Conservation (phyloP, 2,329 filamentous ascomycete genomes). For the Podosphaera fusca region DNA sequence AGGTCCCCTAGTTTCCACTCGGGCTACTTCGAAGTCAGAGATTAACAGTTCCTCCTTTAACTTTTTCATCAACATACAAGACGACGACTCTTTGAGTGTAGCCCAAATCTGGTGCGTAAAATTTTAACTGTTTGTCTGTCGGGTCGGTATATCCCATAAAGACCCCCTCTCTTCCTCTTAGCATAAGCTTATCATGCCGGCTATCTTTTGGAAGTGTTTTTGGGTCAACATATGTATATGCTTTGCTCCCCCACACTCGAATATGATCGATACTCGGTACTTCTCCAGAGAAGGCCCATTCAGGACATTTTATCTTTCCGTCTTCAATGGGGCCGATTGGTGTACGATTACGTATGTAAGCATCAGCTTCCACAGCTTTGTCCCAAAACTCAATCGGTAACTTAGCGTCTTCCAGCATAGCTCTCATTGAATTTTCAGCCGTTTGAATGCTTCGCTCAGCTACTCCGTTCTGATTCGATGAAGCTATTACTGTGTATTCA, state of each 20-base stretch:
- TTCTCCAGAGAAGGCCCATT: not conserved
- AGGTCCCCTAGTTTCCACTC: not conserved
- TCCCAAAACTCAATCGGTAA: not conserved
- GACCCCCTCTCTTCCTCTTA: too few species aligned
- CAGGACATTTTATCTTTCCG: not conserved
- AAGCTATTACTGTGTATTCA: not conserved
- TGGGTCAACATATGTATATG: too few species aligned
- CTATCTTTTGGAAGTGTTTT: too few species aligned
- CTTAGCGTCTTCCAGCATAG: not conserved
- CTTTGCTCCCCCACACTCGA: too few species aligned
- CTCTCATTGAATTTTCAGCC: not conserved
- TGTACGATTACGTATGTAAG: not conserved
- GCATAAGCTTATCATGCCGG: too few species aligned
- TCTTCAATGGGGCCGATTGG: not conserved
- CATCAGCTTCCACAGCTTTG: not conserved
- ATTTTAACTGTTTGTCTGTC: not conserved
- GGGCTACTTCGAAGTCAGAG: not conserved
- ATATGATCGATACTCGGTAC: not conserved
- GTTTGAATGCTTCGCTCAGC: not conserved
- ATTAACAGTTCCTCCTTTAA: not conserved
- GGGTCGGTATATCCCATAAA: not conserved
- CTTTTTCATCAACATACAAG: slow-evolving; percentile 1
- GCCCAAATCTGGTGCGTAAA: not conserved
- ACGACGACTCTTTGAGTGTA: not conserved
- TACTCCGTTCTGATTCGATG: not conserved